Evolutionary conservation across 805 yeast genomes (phyloP).

Genomic region (Danielia oregonensis): DNA sequence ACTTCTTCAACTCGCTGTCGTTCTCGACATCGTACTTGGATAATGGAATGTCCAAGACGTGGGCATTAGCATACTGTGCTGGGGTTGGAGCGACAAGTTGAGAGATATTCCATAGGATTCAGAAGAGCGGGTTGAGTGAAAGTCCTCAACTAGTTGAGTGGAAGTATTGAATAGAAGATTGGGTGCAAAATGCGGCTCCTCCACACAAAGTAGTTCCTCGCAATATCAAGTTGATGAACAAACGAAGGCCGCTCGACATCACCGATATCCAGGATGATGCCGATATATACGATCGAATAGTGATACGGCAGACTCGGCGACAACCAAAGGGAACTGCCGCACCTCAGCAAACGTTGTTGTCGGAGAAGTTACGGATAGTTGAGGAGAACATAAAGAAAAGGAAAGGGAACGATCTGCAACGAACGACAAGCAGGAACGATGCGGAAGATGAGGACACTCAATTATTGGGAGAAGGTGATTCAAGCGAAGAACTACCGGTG

Average conservation of each 20-base stretch:
- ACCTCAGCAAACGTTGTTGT: no score
- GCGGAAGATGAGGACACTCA: neutral
- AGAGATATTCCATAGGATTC: neutral
- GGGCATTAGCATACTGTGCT: constrained; percentile 59
- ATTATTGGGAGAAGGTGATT: neutral
- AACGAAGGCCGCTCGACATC: constrained; percentile 2
- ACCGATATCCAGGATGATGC: constrained; percentile 12
- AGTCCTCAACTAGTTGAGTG: no score
- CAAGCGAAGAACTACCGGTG: constrained; percentile 7
- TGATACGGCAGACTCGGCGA: constrained; percentile 1
- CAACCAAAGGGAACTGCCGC: no score
- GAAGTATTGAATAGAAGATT: no score
- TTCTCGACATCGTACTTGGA: constrained; percentile 44
- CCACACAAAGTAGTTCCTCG: neutral
- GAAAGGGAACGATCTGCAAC: neutral
- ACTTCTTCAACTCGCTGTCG: constrained; percentile 46
- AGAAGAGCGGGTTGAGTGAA: no score
- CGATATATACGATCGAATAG: constrained; percentile 6
- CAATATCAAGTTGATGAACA: constrained; percentile 1
- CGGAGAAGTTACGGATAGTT: constrained; percentile 1
- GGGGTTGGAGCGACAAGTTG: constrained; percentile 27
- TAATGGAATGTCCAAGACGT: constrained; percentile 59
- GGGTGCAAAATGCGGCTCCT: constrained; percentile 1
- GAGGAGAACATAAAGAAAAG: neutral
- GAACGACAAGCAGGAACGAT: no score